phyloP scores from a whole-genome alignment of 345 rosid genomes.

The Populus euphratica region DNA sequence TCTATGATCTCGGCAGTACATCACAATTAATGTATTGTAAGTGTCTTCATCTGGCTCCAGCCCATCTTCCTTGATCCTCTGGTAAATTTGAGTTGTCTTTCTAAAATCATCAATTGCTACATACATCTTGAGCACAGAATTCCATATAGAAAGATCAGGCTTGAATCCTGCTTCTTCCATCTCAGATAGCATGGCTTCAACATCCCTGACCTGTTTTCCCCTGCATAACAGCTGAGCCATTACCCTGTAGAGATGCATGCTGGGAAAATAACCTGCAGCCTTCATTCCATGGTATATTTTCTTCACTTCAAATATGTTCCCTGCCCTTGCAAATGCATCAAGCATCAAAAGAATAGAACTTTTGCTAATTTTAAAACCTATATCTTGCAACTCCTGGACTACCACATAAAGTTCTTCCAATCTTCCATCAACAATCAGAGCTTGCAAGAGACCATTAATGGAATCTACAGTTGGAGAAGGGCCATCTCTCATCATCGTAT shows the following conservation, averaged over 20 bases:
- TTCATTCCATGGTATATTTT: constrained; percentile 92
- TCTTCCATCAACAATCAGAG: constrained; percentile 70
- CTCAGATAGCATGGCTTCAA: constrained; percentile 80
- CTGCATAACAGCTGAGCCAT: constrained; percentile 69
- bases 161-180: constrained; percentile 86
- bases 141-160: constrained; percentile 82
- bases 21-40: constrained; percentile 69
- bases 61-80: constrained; percentile 57
- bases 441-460: constrained; percentile 76
- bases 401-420: constrained; percentile 81
- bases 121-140: constrained; percentile 83
- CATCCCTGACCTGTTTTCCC: constrained; percentile 80
- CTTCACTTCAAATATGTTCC: constrained; percentile 83
- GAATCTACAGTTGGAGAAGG: constrained; percentile 91
- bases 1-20: constrained; percentile 86
- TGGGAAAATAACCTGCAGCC: constrained; percentile 91
- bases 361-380: constrained; percentile 88
- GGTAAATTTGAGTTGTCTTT: constrained; percentile 67
- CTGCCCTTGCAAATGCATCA: constrained; percentile 76
- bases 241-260: constrained; percentile 86
- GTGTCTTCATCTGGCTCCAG: constrained; percentile 82
- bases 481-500: constrained; percentile 89
- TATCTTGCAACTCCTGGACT: constrained; percentile 88
- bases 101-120: constrained; percentile 68
- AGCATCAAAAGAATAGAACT: constrained; percentile 87